A percentile compares a stretch with the other conserved stretches of the same genome.
Evolutionary conservation across 306 rosid species (phyloP).

Genomic region (Vigna angularis): DNA sequence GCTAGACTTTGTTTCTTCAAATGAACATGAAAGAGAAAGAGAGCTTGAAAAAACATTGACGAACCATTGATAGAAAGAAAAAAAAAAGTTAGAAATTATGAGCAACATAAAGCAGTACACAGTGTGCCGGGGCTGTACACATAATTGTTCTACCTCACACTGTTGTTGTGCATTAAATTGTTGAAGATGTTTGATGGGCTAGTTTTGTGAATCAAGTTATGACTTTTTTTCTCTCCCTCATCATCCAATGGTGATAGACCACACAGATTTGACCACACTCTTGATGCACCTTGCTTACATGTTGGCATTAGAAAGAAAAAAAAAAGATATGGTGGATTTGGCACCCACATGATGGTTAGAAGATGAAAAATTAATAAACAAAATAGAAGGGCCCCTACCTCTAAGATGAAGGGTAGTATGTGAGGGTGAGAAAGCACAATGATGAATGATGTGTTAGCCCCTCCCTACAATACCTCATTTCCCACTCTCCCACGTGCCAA

Average conservation of each 20-base stretch:
- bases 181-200: background rate
- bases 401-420: slow-evolving; percentile 16
- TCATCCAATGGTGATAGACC: background rate
- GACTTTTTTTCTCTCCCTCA: background rate
- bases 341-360: slow-evolving; percentile 42
- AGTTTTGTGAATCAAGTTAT: background rate
- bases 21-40: no score
- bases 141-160: no score
- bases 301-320: background rate
- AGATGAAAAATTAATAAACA: background rate
- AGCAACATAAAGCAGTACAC: no score
- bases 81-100: no score
- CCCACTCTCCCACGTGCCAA: slow-evolving; percentile 77
- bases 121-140: no score
- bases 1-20: no score
- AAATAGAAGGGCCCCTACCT: slow-evolving; percentile 18
- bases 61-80: no score
- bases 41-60: no score
- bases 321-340: slow-evolving; percentile 15
- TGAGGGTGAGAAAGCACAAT: slow-evolving; percentile 56
- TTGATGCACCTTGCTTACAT: slow-evolving; percentile 23
- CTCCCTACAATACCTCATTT: slow-evolving; percentile 46
- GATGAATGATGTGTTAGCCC: slow-evolving; percentile 50
- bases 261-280: slow-evolving; percentile 21
- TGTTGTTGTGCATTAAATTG: slow-evolving; percentile 18